Evolutionary conservation across 176 grass and related monocot genomes (phyloP).

Genomic region (Cymbopogon citratus): DNA sequence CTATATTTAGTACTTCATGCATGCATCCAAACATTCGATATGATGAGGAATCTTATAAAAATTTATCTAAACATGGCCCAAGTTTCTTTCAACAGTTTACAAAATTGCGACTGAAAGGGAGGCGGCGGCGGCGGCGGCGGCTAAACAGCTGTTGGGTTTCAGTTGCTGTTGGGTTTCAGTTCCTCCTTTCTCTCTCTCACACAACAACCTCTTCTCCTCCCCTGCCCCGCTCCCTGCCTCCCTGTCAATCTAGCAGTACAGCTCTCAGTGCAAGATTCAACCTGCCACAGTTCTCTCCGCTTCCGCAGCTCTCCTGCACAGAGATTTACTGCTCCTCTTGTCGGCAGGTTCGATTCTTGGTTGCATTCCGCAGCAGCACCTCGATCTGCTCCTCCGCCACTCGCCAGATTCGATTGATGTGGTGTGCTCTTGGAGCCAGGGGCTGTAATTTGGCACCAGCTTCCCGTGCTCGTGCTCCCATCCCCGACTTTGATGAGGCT

Average conservation of each 20-base stretch:
- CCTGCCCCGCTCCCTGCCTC: background rate
- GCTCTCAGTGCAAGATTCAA: constrained; percentile 29
- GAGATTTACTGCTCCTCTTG: constrained; percentile 11
- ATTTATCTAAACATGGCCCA: too few species aligned
- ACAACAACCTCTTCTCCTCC: background rate
- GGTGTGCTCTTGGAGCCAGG: constrained; percentile 33
- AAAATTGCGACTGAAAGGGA: too few species aligned
- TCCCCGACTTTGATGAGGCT: constrained; percentile 67
- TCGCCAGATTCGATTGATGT: constrained; percentile 42
- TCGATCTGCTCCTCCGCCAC: constrained; percentile 6
- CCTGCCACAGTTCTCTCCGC: constrained; percentile 14
- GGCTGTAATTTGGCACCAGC: constrained; percentile 26
- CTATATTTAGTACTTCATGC: too few species aligned
- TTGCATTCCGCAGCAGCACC: constrained; percentile 4
- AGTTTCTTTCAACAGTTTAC: too few species aligned
- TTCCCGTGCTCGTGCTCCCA: constrained; percentile 27
- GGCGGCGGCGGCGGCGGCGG: too few species aligned
- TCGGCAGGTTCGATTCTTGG: background rate
- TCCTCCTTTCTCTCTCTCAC: background rate
- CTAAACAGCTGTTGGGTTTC: too few species aligned
- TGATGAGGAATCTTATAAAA: too few species aligned
- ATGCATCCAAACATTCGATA: too few species aligned
- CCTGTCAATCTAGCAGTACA: background rate
- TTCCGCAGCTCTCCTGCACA: background rate
- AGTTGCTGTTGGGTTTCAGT: background rate